phyloP scores from a whole-genome alignment of 345 rosid species.

The Melaleuca alternifolia region DNA sequence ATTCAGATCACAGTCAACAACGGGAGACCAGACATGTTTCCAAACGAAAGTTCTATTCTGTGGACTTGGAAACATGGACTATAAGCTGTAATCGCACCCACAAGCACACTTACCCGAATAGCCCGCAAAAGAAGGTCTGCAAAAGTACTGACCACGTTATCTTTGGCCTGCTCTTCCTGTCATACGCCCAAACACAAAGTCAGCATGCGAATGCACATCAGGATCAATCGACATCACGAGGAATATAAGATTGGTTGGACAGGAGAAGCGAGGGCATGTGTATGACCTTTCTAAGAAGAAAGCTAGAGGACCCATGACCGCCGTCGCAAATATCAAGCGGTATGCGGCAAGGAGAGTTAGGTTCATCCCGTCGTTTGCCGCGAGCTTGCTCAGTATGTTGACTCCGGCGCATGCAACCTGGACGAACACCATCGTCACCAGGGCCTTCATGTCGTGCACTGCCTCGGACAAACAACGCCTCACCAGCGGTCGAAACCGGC shows the following conservation, averaged over 20 bases:
- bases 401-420: conserved; percentile 2
- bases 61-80: not conserved
- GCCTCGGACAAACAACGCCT: not conserved
- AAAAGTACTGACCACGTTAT: conserved; percentile 28
- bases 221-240: not conserved
- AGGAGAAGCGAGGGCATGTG: not conserved
- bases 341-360: not conserved
- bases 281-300: conserved; percentile 1
- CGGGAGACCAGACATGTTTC: not conserved
- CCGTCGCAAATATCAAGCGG: conserved; percentile 1
- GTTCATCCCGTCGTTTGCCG: not conserved
- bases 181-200: not conserved
- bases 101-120: conserved; percentile 27
- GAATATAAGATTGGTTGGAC: not conserved
- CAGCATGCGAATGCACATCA: not conserved
- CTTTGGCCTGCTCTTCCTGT: conserved; percentile 36
- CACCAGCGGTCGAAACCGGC: not conserved
- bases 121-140: conserved; percentile 35
- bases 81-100: not conserved
- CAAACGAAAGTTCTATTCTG: not conserved
- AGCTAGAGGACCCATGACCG: conserved; percentile 4
- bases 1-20: not conserved
- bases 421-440: conserved; percentile 1
- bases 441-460: not conserved
- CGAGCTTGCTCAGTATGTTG: conserved; percentile 2